Percentiles rank a stretch among this genome's conserved stretches.
phyloP scores from a whole-genome alignment of 108 stramenopile species.

The Pseudonitzschia delicatissima region DNA sequence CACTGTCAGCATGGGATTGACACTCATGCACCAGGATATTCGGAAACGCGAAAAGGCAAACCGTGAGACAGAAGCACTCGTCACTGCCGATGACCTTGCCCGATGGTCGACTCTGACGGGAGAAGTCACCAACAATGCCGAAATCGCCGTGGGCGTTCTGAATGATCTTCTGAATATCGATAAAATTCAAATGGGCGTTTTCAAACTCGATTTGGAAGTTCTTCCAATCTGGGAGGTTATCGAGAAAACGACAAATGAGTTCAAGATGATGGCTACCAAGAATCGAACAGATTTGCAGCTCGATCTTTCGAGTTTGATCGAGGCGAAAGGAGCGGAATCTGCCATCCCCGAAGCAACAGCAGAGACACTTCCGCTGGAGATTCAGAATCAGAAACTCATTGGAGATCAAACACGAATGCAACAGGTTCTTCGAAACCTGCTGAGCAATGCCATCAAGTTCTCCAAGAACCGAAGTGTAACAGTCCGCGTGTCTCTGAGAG shows the following conservation, averaged over 20 bases:
- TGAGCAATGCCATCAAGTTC: slow-evolving; percentile 66
- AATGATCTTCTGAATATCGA: slow-evolving; percentile 46
- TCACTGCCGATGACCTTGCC: neutral
- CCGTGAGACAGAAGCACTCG: too few species aligned
- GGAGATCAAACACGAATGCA: slow-evolving; percentile 41
- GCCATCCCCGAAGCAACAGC: neutral
- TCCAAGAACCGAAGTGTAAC: too few species aligned
- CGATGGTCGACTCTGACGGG: slow-evolving; percentile 4
- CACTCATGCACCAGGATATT: slow-evolving; percentile 35
- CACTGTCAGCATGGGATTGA: slow-evolving; percentile 45
- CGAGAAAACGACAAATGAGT: slow-evolving; percentile 23
- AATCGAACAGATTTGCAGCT: slow-evolving; percentile 7
- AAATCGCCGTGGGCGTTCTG: slow-evolving; percentile 27
- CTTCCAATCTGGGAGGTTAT: slow-evolving; percentile 25
- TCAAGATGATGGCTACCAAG: slow-evolving; percentile 18
- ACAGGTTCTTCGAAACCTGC: slow-evolving; percentile 52
- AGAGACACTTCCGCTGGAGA: too few species aligned
- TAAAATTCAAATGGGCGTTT: slow-evolving; percentile 33
- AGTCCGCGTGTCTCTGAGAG: too few species aligned
- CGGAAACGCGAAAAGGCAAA: neutral
- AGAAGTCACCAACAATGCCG: slow-evolving; percentile 27
- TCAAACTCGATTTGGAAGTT: slow-evolving; percentile 17
- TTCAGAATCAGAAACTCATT: slow-evolving; percentile 5
- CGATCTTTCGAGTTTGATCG: neutral
- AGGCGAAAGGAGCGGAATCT: neutral